Conservation (phyloP, 2,329 filamentous ascomycete species). For the Fusarium sp. region DNA sequence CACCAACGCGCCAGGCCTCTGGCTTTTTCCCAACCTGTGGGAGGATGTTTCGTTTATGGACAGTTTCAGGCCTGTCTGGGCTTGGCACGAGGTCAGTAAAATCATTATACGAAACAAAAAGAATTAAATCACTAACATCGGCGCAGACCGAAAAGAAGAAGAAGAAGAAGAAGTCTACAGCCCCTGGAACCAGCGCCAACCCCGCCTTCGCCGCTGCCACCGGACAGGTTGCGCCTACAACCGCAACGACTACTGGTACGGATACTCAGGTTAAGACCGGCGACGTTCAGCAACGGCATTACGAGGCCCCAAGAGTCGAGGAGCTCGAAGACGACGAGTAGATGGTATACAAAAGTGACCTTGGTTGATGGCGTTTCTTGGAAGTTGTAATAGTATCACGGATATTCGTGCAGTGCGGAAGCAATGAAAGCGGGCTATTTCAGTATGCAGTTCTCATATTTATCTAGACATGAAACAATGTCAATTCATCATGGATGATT, state of each 20-base stretch:
- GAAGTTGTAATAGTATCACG: constrained; percentile 45
- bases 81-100: constrained; percentile 89
- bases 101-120: background rate
- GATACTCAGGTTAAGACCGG: constrained; percentile 66
- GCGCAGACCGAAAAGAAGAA: constrained; percentile 55
- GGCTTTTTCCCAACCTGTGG: constrained; percentile 98
- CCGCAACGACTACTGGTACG: constrained; percentile 69
- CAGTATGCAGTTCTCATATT: background rate
- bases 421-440: constrained; percentile 31
- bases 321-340: constrained; percentile 66
- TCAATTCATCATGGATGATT: background rate
- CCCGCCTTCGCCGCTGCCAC: constrained; percentile 65
- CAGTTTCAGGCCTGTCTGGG: constrained; percentile 95
- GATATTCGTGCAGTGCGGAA: constrained; percentile 29
- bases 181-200: constrained; percentile 54
- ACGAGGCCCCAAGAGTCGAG: constrained; percentile 66
- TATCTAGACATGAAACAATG: background rate
- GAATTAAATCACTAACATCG: constrained; percentile 36
- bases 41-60: constrained; percentile 99
- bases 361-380: constrained; percentile 44
- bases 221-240: constrained; percentile 65
- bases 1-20: constrained; percentile 85
- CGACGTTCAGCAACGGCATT: constrained; percentile 57
- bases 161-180: constrained; percentile 69
- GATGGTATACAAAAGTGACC: constrained; percentile 29